Percentiles rank a stretch among this genome's conserved stretches.
Evolutionary conservation across 1,284 basidiomycete genomes (phyloP).

Genomic region (Stygiomarasmius scandens): DNA sequence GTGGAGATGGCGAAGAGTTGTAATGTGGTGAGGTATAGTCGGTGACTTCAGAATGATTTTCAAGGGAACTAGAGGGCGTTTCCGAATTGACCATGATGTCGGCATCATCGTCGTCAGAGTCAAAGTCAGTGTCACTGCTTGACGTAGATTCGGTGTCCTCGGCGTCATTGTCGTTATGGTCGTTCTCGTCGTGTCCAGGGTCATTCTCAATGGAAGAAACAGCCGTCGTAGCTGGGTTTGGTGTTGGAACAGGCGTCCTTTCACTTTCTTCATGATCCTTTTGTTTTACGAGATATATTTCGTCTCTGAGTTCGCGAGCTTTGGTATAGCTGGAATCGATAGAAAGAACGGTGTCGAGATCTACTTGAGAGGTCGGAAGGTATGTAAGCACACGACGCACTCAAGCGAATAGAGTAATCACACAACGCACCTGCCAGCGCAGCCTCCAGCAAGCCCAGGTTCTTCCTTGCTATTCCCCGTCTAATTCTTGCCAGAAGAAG

Average conservation of each 20-base stretch:
- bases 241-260: neutral
- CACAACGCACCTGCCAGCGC: constrained; percentile 38
- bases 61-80: neutral
- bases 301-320: constrained; percentile 2
- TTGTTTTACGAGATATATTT: neutral
- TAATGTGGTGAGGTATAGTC: constrained; percentile 36
- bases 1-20: constrained; percentile 33
- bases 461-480: constrained; percentile 44
- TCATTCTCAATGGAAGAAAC: constrained; percentile 23
- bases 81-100: neutral
- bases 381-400: neutral
- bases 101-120: neutral
- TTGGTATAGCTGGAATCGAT: neutral
- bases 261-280: neutral
- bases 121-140: constrained; percentile 7
- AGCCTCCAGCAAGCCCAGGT: constrained; percentile 32
- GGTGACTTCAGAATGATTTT: neutral
- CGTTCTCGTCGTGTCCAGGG: neutral
- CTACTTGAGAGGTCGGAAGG: no score
- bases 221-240: constrained; percentile 17
- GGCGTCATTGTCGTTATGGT: neutral
- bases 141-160: neutral
- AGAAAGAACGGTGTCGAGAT: constrained; percentile 15
- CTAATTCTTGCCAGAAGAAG: constrained; percentile 45
- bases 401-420: neutral